These are phyloP conservation scores for Ceratocystis variospora DNA, from an alignment of 2,329 filamentous ascomycete species.

Conservation along the genomic window DNA sequence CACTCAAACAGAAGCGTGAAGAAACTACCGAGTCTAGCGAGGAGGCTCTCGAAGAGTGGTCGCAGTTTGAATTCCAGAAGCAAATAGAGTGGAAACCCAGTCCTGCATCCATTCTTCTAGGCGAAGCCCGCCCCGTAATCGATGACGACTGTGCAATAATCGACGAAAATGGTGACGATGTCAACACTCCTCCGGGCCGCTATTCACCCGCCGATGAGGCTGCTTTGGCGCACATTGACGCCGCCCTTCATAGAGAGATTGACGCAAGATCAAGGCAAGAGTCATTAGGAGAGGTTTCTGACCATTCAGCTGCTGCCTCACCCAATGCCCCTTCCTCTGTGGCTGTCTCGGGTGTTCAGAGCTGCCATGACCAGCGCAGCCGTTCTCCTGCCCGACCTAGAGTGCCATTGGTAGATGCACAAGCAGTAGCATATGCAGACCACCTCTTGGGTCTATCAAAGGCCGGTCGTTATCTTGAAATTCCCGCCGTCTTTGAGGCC, in stretches of 20 bases:
- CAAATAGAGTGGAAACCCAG: slow-evolving; percentile 76
- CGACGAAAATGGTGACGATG: slow-evolving; percentile 22
- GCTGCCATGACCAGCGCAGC: slow-evolving; percentile 31
- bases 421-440: slow-evolving; percentile 59
- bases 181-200: slow-evolving; percentile 21
- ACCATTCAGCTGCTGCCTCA: slow-evolving; percentile 29
- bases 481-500: slow-evolving; percentile 79
- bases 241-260: slow-evolving; percentile 68
- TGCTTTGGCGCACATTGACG: slow-evolving; percentile 68
- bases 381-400: slow-evolving; percentile 38
- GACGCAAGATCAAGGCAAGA: slow-evolving; percentile 36
- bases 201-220: slow-evolving; percentile 35
- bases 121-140: slow-evolving; percentile 26
- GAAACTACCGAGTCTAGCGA: slow-evolving; percentile 32
- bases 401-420: slow-evolving; percentile 47
- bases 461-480: slow-evolving; percentile 64
- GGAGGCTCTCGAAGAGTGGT: slow-evolving; percentile 67
- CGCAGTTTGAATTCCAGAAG: slow-evolving; percentile 78
- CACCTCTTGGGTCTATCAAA: slow-evolving; percentile 63
- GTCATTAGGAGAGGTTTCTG: slow-evolving; percentile 31
- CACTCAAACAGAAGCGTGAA: slow-evolving; percentile 67
- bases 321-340: slow-evolving; percentile 27
- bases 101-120: slow-evolving; percentile 40
- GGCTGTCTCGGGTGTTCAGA: slow-evolving; percentile 30
- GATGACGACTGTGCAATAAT: slow-evolving; percentile 17